Evolutionary conservation across 2,329 filamentous ascomycete species (phyloP).

Genomic region (Pezicula carpinea): DNA sequence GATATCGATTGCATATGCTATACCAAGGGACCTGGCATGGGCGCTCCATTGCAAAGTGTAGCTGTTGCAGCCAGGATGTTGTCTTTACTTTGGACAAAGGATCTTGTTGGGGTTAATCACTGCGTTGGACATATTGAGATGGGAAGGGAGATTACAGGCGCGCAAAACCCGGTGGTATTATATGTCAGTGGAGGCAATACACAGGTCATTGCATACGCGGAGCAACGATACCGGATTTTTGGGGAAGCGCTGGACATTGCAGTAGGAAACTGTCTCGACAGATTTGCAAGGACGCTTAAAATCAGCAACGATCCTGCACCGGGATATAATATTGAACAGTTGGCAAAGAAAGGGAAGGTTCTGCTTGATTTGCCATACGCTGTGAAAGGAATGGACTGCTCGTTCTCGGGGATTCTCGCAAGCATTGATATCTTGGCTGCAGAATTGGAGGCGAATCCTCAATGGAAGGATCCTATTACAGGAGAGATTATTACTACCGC

Average conservation of each 20-base stretch:
- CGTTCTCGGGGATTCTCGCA: slow-evolving; percentile 87
- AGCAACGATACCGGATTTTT: slow-evolving; percentile 94
- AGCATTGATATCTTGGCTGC: slow-evolving; percentile 75
- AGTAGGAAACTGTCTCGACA: slow-evolving; percentile 94
- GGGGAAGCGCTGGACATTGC: slow-evolving; percentile 97
- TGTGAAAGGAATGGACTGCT: slow-evolving; percentile 98
- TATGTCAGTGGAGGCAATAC: slow-evolving; percentile 97
- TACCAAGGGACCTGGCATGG: slow-evolving; percentile 95
- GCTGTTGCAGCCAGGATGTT: slow-evolving; percentile 82
- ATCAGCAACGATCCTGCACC: slow-evolving; percentile 96
- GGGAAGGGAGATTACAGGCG: slow-evolving; percentile 88
- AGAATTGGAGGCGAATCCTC: slow-evolving; percentile 51
- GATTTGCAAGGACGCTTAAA: slow-evolving; percentile 84
- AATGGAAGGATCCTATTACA: slow-evolving; percentile 40
- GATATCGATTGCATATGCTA: slow-evolving; percentile 93
- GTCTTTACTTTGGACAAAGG: slow-evolving; percentile 76
- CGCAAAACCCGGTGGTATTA: slow-evolving; percentile 85
- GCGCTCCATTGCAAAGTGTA: slow-evolving; percentile 81
- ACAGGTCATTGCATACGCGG: slow-evolving; percentile 94
- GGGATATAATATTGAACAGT: slow-evolving; percentile 95
- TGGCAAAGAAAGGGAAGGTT: slow-evolving; percentile 68
- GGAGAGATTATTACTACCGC: slow-evolving; percentile 64
- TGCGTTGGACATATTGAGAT: slow-evolving; percentile 99
- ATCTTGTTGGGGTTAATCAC: slow-evolving; percentile 94
- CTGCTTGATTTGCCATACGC: slow-evolving; percentile 89